Evolutionary conservation across 371 early-diverging fungal species (phyloP).

Genomic region (Entomophthora muscae): DNA sequence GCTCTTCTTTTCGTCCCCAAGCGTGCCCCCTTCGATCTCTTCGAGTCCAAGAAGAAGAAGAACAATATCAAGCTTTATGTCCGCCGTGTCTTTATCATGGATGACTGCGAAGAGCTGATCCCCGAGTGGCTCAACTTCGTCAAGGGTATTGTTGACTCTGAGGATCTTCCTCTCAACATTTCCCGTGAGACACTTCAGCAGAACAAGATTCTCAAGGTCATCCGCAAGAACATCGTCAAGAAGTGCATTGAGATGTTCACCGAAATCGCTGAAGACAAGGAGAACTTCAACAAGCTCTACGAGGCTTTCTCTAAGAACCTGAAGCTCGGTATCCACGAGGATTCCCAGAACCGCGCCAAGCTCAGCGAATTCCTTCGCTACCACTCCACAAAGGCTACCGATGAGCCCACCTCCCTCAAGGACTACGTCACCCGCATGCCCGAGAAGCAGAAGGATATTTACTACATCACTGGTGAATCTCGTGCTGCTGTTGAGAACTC

Average conservation of each 20-base stretch:
- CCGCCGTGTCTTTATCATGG: conserved; percentile 94
- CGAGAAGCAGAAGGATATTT: conserved; percentile 69
- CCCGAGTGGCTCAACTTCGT: conserved; percentile 81
- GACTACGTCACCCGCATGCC: conserved; percentile 81
- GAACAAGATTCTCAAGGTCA: conserved; percentile 85
- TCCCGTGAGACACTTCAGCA: conserved; percentile 94
- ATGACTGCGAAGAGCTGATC: conserved; percentile 85
- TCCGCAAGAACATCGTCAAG: conserved; percentile 84
- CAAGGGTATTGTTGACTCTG: conserved; percentile 86
- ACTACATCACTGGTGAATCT: conserved; percentile 97
- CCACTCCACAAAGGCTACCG: conserved; percentile 84
- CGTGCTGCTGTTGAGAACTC: conserved; percentile 88
- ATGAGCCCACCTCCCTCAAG: conserved; percentile 76
- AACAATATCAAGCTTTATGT: conserved; percentile 93
- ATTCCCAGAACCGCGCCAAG: conserved; percentile 68
- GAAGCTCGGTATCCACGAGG: conserved; percentile 88
- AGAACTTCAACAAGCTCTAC: conserved; percentile 85
- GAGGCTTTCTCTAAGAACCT: conserved; percentile 83
- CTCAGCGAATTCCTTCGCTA: conserved; percentile 79
- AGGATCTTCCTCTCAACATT: conserved; percentile 93
- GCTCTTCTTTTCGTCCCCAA: conserved; percentile 79
- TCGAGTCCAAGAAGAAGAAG: conserved; percentile 75
- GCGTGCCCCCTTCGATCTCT: conserved; percentile 81
- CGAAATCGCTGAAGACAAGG: conserved; percentile 77
- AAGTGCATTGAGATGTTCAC: conserved; percentile 84